These are phyloP conservation scores for Thelephora ganbajun DNA, from an alignment of 768 basidiomycete species.

Conservation along the genomic window DNA sequence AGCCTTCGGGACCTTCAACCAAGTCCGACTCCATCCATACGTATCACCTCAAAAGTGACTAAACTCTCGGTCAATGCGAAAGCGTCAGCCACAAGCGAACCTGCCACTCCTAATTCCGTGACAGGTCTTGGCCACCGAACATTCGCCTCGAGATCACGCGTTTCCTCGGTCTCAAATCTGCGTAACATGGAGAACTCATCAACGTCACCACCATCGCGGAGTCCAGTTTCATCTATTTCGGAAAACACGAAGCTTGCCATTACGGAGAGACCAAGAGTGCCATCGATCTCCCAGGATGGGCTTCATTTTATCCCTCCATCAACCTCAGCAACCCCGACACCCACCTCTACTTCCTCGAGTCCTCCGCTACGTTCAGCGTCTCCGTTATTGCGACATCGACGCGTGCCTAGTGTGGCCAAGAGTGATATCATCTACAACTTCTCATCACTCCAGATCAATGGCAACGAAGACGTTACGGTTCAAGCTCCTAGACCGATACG, in stretches of 20 bases:
- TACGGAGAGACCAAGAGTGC: too few relatives aligned
- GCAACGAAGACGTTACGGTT: constrained; percentile 9
- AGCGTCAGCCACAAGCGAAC: background rate
- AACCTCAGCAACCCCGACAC: constrained; percentile 7
- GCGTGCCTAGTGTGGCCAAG: too few relatives aligned
- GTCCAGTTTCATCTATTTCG: constrained; percentile 6
- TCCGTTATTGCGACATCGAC: too few relatives aligned
- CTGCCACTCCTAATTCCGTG: background rate
- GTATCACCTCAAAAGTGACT: background rate
- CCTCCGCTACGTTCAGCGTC: background rate
- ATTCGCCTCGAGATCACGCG: constrained; percentile 10
- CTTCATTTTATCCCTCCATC: constrained; percentile 2
- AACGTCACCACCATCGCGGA: constrained; percentile 14
- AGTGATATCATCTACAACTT: constrained; percentile 5
- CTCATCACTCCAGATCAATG: constrained; percentile 11
- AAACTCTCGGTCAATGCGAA: background rate
- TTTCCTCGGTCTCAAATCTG: constrained; percentile 15
- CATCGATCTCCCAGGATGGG: background rate
- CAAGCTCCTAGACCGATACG: background rate
- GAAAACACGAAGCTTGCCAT: too few relatives aligned
- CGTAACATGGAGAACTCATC: constrained; percentile 9
- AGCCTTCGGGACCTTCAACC: background rate
- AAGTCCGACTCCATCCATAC: background rate
- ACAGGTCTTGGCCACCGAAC: constrained; percentile 8
- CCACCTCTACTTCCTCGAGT: constrained; percentile 9